Conservation (phyloP, 768 basidiomycete genomes). For the Xerocomellus amylosporus region DNA sequence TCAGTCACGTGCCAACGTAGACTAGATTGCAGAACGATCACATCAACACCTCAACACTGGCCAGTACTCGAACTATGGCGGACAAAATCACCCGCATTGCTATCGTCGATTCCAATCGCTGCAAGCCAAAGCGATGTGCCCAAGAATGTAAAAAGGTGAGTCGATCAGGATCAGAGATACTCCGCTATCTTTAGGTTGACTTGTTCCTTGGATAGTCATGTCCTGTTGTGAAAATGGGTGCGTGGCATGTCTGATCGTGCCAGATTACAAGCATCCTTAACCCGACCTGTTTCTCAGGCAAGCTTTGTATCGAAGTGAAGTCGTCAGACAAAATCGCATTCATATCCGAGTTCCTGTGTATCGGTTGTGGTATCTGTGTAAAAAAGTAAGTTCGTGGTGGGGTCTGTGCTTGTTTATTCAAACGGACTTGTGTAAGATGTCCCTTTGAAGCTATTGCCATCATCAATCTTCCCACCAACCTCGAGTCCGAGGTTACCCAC, state of each 20-base stretch:
- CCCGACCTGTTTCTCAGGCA: slow-evolving; percentile 50
- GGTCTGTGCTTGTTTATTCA: slow-evolving; percentile 1
- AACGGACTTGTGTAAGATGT: slow-evolving; percentile 55
- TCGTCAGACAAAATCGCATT: slow-evolving; percentile 95
- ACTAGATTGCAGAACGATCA: slow-evolving; percentile 1
- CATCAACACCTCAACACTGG: background rate
- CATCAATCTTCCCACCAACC: slow-evolving; percentile 97
- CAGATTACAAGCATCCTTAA: background rate
- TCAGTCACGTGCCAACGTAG: slow-evolving; percentile 16
- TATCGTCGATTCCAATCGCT: slow-evolving; percentile 86
- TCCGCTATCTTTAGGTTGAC: slow-evolving; percentile 8
- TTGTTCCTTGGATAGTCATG: slow-evolving; percentile 57
- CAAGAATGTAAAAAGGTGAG: slow-evolving; percentile 96
- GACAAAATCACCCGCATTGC: slow-evolving; percentile 99
- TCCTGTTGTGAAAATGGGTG: slow-evolving; percentile 97
- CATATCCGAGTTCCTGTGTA: slow-evolving; percentile 98
- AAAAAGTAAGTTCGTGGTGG: slow-evolving; percentile 73
- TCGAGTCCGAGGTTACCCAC: slow-evolving; percentile 95
- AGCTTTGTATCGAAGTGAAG: slow-evolving; percentile 98
- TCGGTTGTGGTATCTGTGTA: slow-evolving; percentile 99
- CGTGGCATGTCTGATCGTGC: slow-evolving; percentile 19
- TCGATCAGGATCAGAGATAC: slow-evolving; percentile 4
- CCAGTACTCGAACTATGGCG: slow-evolving; percentile 48
- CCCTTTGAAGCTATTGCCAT: slow-evolving; percentile 99
- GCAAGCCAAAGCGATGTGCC: slow-evolving; percentile 95